Base-by-base conservation (phyloP, 2,329 filamentous ascomycete genomes). In the Hymenoscyphus infarciens region DNA sequence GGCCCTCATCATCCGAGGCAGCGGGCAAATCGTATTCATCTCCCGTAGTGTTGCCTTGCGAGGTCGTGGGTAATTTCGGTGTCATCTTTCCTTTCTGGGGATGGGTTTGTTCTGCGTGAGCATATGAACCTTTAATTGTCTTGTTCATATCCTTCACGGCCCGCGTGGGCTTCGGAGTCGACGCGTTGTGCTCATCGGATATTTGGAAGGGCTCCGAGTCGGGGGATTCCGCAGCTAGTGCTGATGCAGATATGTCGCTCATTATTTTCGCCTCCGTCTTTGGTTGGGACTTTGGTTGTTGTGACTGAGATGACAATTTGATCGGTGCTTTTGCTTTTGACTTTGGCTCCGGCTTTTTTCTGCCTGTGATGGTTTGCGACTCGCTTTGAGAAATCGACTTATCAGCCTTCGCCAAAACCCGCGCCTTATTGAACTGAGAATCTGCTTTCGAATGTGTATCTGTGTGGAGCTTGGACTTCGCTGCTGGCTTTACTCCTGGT, bases 11-110 rank as follows among this genome's bases (percentile, higher is more conserved):
- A 38, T 59, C n/a, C 10, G 45, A 52, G 22, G 45, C 19, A 22
- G 45, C 11, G 19, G 45, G 45, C 45, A 52, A 52, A 52, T 52
- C 45, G 22, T 52, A 52, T 52, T 52, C 45, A 22, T 52, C 45
- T 52, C 22, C 19, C 22, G 19, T 11, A 52, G 19, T 22, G 45
- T 25, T 52, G 7, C 22, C 45, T 25, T 52, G 15, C 19, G 45
- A 52, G 45, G 10, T 22, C 11, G 13, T 13, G 10, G 22, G 45
- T 25, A 52, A 7, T 52, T 25, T 25, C 3, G 45, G 13, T 25
- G 7, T 22, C 45, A 25, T 52, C 45, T 52, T 52, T 25, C 13
- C 19, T 22, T 25, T 25, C 13, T 52, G 19, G 19, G 10, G 10
- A 19, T 52, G 19, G 5, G 8, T 52, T 13, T 10, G 45, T 11